These are phyloP conservation scores for Penicillium silybi DNA, from an alignment of 495 filamentous ascomycete genomes.

Conservation along the genomic window DNA sequence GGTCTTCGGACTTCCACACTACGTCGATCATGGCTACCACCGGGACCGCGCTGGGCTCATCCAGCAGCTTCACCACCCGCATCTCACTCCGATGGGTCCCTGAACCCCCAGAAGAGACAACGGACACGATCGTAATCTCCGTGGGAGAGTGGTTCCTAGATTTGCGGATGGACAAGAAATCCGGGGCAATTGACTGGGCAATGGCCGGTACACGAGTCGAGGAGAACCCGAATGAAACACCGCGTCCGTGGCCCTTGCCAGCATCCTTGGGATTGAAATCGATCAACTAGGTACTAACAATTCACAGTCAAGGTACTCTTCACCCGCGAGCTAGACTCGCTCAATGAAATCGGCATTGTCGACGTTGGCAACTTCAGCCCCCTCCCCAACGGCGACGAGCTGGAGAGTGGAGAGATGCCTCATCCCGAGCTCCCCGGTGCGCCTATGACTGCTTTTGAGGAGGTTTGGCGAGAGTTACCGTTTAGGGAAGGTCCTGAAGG, in stretches of 20 bases:
- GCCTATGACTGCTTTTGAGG: conserved; percentile 13
- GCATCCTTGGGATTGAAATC: not conserved
- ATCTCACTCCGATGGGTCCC: conserved; percentile 18
- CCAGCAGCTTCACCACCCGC: conserved; percentile 9
- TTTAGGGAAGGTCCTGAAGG: conserved; percentile 26
- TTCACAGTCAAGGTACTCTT: conserved; percentile 9
- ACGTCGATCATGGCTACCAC: conserved; percentile 13
- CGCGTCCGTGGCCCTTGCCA: conserved; percentile 1
- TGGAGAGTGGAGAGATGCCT: conserved; percentile 22
- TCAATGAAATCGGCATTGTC: conserved; percentile 8
- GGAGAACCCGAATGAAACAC: conserved; percentile 10
- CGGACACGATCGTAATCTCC: conserved; percentile 15
- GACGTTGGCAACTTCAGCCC: conserved; percentile 13
- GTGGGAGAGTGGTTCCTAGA: conserved; percentile 17
- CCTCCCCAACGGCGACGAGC: conserved; percentile 16
- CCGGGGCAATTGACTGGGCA: conserved; percentile 21
- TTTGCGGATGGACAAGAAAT: conserved; percentile 15
- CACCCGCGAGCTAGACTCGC: conserved; percentile 17
- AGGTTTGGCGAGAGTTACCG: conserved; percentile 34
- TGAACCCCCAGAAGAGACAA: conserved; percentile 11
- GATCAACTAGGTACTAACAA: not conserved
- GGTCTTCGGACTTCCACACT: not conserved
- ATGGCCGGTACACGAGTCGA: conserved; percentile 15
- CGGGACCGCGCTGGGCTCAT: conserved; percentile 7
- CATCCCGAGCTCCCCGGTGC: conserved; percentile 17